Conservation (phyloP, 106 monocot species). For the Dendrobium chrysotoxum region DNA sequence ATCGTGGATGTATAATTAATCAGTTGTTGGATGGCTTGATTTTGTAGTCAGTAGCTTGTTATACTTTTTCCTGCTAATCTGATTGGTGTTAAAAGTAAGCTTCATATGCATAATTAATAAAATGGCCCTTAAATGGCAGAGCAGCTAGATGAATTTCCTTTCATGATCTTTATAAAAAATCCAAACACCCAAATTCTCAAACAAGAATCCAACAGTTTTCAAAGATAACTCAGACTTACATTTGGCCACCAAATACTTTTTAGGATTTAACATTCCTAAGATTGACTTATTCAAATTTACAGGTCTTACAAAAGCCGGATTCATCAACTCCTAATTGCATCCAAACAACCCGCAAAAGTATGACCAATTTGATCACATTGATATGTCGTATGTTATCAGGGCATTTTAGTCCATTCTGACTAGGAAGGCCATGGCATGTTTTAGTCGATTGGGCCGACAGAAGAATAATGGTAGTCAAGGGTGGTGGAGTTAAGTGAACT, state of each 20-base stretch:
- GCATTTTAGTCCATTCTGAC: no score
- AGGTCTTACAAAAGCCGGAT: not conserved
- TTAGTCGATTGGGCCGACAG: no score
- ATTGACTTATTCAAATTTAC: not conserved
- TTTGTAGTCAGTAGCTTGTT: not conserved
- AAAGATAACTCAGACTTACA: no score
- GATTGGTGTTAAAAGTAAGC: not conserved
- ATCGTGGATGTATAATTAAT: not conserved
- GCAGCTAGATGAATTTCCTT: no score
- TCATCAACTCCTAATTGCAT: not conserved
- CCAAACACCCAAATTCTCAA: not conserved
- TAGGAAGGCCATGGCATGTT: no score
- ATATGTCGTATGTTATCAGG: not conserved
- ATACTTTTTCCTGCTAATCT: not conserved
- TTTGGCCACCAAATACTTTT: not conserved
- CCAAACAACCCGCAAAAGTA: not conserved
- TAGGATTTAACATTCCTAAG: not conserved
- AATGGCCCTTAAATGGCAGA: not conserved
- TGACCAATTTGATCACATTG: not conserved
- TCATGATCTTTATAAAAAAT: not conserved
- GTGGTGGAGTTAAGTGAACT: no score
- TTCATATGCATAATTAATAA: not conserved
- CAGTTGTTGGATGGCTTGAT: not conserved
- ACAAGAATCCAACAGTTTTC: no score
- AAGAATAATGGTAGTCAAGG: no score